phyloP scores from a whole-genome alignment of 352 stramenopile genomes.

The Pythium periplocum region DNA sequence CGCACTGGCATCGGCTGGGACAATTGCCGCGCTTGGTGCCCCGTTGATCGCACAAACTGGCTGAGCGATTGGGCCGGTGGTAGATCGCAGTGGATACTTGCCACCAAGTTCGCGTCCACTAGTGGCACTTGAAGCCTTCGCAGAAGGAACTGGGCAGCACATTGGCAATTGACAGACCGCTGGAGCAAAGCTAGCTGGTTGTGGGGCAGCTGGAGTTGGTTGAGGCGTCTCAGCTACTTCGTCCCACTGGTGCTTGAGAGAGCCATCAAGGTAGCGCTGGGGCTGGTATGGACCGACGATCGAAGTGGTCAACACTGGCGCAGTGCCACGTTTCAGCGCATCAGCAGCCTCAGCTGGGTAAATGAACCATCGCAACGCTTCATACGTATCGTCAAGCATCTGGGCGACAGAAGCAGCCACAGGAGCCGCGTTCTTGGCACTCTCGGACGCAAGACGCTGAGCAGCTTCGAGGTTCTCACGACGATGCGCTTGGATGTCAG shows the following conservation, averaged over 20 bases:
- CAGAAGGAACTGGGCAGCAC: conserved; percentile 18
- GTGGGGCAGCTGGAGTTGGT: too few species aligned
- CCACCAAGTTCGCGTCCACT: conserved; percentile 30
- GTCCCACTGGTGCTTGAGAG: conserved; percentile 46
- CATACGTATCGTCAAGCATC: conserved; percentile 47
- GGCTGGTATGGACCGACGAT: conserved; percentile 50
- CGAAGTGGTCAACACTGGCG: conserved; percentile 40
- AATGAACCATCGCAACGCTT: conserved; percentile 68
- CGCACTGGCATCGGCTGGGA: neutral
- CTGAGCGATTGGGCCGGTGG: neutral
- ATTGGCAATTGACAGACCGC: neutral
- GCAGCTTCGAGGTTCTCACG: conserved; percentile 38
- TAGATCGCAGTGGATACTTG: conserved; percentile 47
- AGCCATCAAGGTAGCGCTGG: conserved; percentile 31
- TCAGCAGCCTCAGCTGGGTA: conserved; percentile 80
- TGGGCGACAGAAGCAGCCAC: conserved; percentile 32
- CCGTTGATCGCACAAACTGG: conserved; percentile 1
- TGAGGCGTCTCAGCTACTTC: neutral
- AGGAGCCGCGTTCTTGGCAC: conserved; percentile 12
- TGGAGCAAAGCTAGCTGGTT: too few species aligned
- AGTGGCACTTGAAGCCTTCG: conserved; percentile 15
- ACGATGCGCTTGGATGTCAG: conserved; percentile 18
- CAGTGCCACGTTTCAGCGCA: conserved; percentile 79
- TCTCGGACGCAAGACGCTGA: conserved; percentile 20
- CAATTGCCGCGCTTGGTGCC: neutral